Conservation (phyloP, 306 rosid genomes). For the Hippophae rhamnoides region DNA sequence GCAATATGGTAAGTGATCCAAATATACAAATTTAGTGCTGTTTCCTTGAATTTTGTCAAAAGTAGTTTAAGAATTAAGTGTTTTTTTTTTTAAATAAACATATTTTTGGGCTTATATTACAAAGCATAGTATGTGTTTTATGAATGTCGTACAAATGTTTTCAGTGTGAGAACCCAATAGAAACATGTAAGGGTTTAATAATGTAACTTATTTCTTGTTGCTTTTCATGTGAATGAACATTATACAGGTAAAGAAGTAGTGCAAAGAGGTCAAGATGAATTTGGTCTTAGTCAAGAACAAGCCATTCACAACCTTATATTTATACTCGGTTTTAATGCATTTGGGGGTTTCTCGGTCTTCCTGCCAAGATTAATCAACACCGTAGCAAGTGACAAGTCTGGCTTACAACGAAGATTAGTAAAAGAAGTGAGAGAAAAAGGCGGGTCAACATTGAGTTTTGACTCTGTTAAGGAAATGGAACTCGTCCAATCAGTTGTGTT, state of each 20-base stretch:
- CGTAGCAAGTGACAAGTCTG: slow-evolving; percentile 35
- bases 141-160: too few species aligned
- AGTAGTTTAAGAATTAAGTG: too few species aligned
- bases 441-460: slow-evolving; percentile 48
- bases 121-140: too few species aligned
- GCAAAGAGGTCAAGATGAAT: slow-evolving; percentile 38
- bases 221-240: too few species aligned
- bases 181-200: too few species aligned
- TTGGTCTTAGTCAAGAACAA: slow-evolving; percentile 55
- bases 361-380: slow-evolving; percentile 41
- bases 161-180: too few species aligned
- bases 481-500: slow-evolving; percentile 65
- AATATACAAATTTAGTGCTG: background rate
- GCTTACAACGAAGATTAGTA: slow-evolving; percentile 41
- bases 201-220: too few species aligned
- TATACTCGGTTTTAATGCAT: slow-evolving; percentile 75
- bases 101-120: too few species aligned
- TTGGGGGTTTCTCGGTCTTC: slow-evolving; percentile 74
- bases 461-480: slow-evolving; percentile 48
- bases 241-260: slow-evolving; percentile 54
- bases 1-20: slow-evolving; percentile 36
- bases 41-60: background rate
- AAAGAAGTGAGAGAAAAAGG: slow-evolving; percentile 54
- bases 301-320: slow-evolving; percentile 72
- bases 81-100: too few species aligned